phyloP scores from a whole-genome alignment of 2,329 filamentous ascomycete species.

The Metarhizium rileyi region DNA sequence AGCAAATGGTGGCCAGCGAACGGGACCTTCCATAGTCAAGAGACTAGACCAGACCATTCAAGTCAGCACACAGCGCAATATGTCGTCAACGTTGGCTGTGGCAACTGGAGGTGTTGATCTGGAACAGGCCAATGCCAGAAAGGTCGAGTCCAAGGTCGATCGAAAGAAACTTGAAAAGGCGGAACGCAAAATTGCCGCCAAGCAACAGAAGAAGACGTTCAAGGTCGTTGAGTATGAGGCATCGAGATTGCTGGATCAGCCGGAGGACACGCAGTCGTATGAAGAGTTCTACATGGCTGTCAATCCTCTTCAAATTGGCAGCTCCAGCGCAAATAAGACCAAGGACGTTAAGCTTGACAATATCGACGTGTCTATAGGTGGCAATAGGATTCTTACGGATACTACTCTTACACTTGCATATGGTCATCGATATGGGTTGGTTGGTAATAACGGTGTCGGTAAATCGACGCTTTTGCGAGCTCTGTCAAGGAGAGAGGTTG shows the following conservation, averaged over 20 bases:
- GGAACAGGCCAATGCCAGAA: conserved; percentile 83
- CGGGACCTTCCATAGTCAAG: conserved; percentile 66
- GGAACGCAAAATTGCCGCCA: conserved; percentile 92
- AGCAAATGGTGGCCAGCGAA: conserved; percentile 60
- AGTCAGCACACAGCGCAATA: conserved; percentile 86
- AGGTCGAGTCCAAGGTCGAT: conserved; percentile 96
- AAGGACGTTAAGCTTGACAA: conserved; percentile 98
- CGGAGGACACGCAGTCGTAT: conserved; percentile 80
- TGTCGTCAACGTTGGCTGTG: conserved; percentile 89
- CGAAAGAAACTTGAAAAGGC: conserved; percentile 99
- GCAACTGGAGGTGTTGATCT: conserved; percentile 78
- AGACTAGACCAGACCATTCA: conserved; percentile 91
- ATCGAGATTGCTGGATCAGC: conserved; percentile 74
- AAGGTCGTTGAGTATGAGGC: conserved; percentile 98
- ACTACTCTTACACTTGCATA: conserved; percentile 85
- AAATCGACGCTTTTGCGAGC: conserved; percentile 92
- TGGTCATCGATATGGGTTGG: conserved; percentile 88
- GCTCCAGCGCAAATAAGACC: conserved; percentile 68
- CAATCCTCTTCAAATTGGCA: conserved; percentile 85
- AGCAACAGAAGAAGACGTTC: conserved; percentile 97
- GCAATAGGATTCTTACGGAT: conserved; percentile 80
- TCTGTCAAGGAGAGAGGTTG: conserved; percentile 82
- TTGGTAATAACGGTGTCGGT: conserved; percentile 98
- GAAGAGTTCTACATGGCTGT: conserved; percentile 99
- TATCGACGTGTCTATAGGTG: conserved; percentile 88